Percentiles rank a stretch among this genome's conserved stretches.
Evolutionary conservation across 1,284 basidiomycete species (phyloP).

Genomic region (Tremellales sp.): DNA sequence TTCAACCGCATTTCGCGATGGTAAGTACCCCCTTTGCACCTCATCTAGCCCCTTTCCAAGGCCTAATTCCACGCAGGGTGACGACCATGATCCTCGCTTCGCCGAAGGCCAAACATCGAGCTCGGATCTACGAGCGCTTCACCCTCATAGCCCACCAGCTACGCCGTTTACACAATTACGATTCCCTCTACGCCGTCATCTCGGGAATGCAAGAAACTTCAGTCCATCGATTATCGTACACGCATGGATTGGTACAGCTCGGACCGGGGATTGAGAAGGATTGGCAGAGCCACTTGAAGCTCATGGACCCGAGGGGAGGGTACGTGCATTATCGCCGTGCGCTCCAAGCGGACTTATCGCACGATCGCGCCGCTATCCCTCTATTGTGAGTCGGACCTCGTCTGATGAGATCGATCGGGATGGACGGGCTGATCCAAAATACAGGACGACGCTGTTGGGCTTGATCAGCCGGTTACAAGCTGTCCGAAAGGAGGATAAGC

Average conservation of each 20-base stretch:
- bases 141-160: constrained; percentile 42
- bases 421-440: neutral
- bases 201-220: constrained; percentile 45
- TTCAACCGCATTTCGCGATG: constrained; percentile 48
- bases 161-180: constrained; percentile 48
- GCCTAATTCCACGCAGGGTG: constrained; percentile 38
- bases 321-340: constrained; percentile 39
- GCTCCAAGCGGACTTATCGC: constrained; percentile 35
- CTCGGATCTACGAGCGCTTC: constrained; percentile 44
- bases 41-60: neutral
- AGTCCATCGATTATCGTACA: constrained; percentile 39
- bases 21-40: constrained; percentile 17
- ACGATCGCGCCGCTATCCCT: constrained; percentile 41
- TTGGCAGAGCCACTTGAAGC: constrained; percentile 36
- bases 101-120: constrained; percentile 44
- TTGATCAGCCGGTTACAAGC: constrained; percentile 35
- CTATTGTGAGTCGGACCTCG: constrained; percentile 32
- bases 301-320: constrained; percentile 44
- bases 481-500: constrained; percentile 30
- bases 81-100: constrained; percentile 45
- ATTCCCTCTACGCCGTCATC: constrained; percentile 43
- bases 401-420: neutral
- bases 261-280: constrained; percentile 26
- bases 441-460: constrained; percentile 27
- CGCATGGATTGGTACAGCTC: constrained; percentile 30